Evolutionary conservation across 2,329 filamentous ascomycete species (phyloP).

Genomic region (Cytospora schulzeri): DNA sequence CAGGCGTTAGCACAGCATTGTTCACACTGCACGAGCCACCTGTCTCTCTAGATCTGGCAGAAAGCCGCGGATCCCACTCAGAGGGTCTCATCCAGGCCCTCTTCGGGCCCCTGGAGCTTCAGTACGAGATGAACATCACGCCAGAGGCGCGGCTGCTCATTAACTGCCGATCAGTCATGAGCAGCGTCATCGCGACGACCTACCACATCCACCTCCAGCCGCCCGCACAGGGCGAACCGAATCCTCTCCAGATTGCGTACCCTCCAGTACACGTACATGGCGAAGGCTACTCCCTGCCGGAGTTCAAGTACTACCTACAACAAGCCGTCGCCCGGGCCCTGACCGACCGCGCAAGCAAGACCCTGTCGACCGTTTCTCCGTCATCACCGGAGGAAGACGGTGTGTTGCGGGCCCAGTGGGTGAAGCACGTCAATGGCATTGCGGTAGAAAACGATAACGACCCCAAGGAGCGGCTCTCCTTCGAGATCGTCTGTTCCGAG

Average conservation of each 20-base stretch:
- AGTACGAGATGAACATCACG: conserved; percentile 49
- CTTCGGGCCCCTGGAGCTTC: conserved; percentile 44
- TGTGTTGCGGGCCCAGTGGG: conserved; percentile 32
- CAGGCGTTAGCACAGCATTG: conserved; percentile 46
- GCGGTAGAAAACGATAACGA: conserved; percentile 21
- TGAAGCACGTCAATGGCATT: conserved; percentile 38
- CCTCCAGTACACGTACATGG: conserved; percentile 44
- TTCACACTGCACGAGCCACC: conserved; percentile 47
- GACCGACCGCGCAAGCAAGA: conserved; percentile 37
- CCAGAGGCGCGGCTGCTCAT: conserved; percentile 46
- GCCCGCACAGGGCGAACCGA: conserved; percentile 31
- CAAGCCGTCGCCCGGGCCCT: conserved; percentile 46
- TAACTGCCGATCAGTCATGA: conserved; percentile 47
- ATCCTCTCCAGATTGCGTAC: conserved; percentile 43
- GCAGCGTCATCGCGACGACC: conserved; percentile 47
- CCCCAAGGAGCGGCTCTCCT: conserved; percentile 11
- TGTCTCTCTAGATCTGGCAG: conserved; percentile 31
- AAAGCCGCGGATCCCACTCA: conserved; percentile 37
- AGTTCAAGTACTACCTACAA: conserved; percentile 50
- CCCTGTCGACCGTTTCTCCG: conserved; percentile 32
- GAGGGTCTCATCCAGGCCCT: conserved; percentile 50
- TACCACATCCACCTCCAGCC: conserved; percentile 46
- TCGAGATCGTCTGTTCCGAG: conserved; percentile 23
- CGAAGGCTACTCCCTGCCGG: conserved; percentile 47
- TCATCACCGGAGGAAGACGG: conserved; percentile 11